These are phyloP conservation scores for Cytospora mali DNA, from an alignment of 2,329 filamentous ascomycete genomes.

Conservation along the genomic window DNA sequence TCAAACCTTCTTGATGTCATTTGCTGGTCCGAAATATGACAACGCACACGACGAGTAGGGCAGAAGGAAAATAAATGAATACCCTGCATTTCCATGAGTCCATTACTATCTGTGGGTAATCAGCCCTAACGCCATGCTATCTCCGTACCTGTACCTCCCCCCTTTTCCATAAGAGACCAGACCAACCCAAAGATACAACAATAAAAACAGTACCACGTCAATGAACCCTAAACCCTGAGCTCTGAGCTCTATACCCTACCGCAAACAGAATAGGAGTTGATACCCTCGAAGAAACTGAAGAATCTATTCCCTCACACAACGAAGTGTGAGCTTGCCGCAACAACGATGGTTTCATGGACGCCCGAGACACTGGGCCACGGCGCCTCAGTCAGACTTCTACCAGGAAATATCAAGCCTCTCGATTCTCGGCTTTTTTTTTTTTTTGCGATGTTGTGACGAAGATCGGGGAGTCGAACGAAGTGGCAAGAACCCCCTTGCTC, in stretches of 20 bases:
- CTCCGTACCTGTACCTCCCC: neutral
- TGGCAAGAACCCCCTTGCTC: neutral
- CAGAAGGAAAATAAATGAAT: neutral
- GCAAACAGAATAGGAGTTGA: neutral
- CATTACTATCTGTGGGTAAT: neutral
- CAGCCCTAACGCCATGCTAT: slow-evolving; percentile 16
- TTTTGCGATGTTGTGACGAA: neutral
- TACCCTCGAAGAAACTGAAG: neutral
- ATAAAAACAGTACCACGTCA: neutral
- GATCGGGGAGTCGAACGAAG: neutral
- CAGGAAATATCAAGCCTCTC: neutral
- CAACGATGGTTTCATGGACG: neutral
- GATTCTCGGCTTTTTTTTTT: neutral
- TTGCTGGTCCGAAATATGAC: neutral
- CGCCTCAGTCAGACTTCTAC: neutral
- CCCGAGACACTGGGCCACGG: neutral
- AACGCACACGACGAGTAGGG: neutral
- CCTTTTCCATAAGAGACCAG: neutral
- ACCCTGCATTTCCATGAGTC: neutral
- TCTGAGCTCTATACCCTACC: no score
- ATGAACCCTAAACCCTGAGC: neutral
- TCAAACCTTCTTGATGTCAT: neutral
- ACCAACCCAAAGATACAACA: neutral
- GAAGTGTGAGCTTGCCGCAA: neutral
- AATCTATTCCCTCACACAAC: neutral